Conservation (phyloP, 1,139 yeast species). For the Scheffersomyces quercinus region DNA sequence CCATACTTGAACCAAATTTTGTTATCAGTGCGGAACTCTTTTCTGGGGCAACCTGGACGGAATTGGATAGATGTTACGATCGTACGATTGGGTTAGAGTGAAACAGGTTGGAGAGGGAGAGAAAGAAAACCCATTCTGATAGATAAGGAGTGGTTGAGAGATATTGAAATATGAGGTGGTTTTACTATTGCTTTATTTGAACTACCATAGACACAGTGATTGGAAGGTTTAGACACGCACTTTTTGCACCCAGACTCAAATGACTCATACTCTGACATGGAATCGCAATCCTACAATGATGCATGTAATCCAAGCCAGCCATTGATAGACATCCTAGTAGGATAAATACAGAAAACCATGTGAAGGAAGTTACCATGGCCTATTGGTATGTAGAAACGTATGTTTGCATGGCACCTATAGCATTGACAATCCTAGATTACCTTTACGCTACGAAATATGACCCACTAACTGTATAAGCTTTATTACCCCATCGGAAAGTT, state of each 20-base stretch:
- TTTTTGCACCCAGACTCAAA: not conserved
- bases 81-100: too few relatives aligned
- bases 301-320: conserved; percentile 29
- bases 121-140: too few relatives aligned
- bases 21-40: too few relatives aligned
- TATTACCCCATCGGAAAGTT: conserved; percentile 29
- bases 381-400: conserved; percentile 35
- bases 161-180: too few relatives aligned
- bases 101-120: too few relatives aligned
- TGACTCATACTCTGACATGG: conserved; percentile 19
- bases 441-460: conserved; percentile 33
- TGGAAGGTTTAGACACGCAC: too few relatives aligned
- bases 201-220: too few relatives aligned
- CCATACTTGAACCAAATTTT: too few relatives aligned
- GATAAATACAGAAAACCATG: conserved; percentile 44
- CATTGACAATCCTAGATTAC: conserved; percentile 34
- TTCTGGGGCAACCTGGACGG: too few relatives aligned
- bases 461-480: conserved; percentile 35
- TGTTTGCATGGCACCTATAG: conserved; percentile 40
- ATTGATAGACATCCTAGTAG: conserved; percentile 31
- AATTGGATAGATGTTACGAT: too few relatives aligned
- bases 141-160: too few relatives aligned
- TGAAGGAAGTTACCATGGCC: conserved; percentile 17
- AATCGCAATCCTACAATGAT: conserved; percentile 33
- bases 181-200: too few relatives aligned